Evolutionary conservation across 2,329 filamentous ascomycete species (phyloP).

Genomic region (Hypoxylon sp.): DNA sequence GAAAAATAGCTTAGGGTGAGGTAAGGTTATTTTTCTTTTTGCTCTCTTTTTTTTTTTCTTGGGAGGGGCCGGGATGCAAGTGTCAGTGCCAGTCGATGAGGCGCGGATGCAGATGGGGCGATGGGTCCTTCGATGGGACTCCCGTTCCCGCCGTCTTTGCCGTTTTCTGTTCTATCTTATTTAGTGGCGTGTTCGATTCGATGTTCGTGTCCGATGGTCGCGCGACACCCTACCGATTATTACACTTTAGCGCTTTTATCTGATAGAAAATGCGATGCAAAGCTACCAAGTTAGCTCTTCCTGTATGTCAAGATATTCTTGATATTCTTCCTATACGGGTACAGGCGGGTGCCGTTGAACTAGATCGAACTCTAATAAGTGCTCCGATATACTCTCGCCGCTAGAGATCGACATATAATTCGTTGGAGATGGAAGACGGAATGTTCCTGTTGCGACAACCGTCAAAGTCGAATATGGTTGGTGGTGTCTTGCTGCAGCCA

Average conservation of each 20-base stretch:
- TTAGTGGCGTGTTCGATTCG: conserved; percentile 26
- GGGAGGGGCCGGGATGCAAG: conserved; percentile 33
- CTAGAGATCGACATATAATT: conserved; percentile 27
- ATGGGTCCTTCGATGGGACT: conserved; percentile 42
- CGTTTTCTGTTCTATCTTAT: conserved; percentile 21
- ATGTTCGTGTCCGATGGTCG: conserved; percentile 33
- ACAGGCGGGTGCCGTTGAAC: conserved; percentile 8
- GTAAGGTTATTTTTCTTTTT: conserved; percentile 25
- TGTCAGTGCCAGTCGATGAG: conserved; percentile 33
- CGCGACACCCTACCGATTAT: conserved; percentile 33
- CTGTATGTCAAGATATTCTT: conserved; percentile 2
- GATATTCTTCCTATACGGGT: conserved; percentile 10
- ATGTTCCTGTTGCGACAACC: conserved; percentile 31
- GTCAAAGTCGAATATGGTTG: conserved; percentile 34
- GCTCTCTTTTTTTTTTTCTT: conserved; percentile 4
- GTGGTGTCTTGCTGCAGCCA: conserved; percentile 43
- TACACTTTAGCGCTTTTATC: conserved; percentile 13
- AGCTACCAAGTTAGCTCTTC: not conserved
- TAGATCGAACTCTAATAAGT: conserved; percentile 30
- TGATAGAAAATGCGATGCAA: conserved; percentile 15
- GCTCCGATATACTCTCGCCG: conserved; percentile 10
- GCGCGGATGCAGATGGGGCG: conserved; percentile 43
- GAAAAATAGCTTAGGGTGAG: not conserved
- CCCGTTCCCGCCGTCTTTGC: conserved; percentile 43
- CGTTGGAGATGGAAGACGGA: conserved; percentile 17